Evolutionary conservation across 148 eudicot genomes (phyloP).

Genomic region (Rhododendron kiyosumense): DNA sequence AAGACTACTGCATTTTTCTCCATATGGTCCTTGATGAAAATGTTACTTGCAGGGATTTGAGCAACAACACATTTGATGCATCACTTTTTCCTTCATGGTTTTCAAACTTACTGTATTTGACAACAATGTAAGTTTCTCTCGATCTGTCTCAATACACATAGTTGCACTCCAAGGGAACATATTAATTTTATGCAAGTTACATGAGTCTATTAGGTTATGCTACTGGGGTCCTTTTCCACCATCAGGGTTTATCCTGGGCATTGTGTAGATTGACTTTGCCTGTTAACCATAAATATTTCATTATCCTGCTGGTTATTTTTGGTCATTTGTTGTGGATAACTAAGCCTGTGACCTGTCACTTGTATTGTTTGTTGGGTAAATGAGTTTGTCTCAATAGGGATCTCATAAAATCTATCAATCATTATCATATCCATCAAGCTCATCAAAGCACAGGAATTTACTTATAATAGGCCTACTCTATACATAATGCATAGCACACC

Average conservation of each 20-base stretch:
- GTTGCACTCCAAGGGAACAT: background rate
- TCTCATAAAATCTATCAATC: background rate
- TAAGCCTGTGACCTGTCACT: background rate
- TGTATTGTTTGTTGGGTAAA: background rate
- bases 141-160: background rate
- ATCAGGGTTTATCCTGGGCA: background rate
- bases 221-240: background rate
- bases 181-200: background rate
- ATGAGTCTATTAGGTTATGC: background rate
- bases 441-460: background rate
- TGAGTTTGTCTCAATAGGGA: background rate
- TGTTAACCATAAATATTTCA: background rate
- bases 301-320: background rate
- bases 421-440: background rate
- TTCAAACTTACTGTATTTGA: constrained; percentile 36
- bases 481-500: background rate
- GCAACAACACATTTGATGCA: constrained; percentile 44
- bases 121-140: constrained; percentile 43
- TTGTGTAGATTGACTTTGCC: background rate
- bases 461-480: background rate
- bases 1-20: background rate
- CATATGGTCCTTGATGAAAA: too few species aligned
- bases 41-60: constrained; percentile 46
- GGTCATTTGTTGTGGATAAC: background rate
- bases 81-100: constrained; percentile 45